Conservation (phyloP, 192 early-diverging fungal genomes). For the Mortierella hygrophila region DNA sequence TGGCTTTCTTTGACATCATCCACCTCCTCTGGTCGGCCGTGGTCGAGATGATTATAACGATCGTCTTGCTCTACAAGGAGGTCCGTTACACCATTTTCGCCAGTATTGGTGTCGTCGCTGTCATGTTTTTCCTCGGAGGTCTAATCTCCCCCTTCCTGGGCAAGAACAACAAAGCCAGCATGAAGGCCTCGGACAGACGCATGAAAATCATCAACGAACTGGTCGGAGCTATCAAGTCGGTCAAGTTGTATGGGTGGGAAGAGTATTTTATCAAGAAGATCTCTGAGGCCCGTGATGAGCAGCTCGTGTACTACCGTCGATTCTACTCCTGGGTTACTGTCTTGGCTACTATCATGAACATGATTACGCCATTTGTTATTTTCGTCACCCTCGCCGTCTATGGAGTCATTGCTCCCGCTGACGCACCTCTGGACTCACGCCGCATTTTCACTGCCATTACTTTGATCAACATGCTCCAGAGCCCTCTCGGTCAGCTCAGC, state of each 20-base stretch:
- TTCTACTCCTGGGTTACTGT: constrained; percentile 28
- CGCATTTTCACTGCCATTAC: constrained; percentile 81
- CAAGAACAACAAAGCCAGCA: constrained; percentile 3
- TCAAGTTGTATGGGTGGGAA: constrained; percentile 84
- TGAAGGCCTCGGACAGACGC: constrained; percentile 63
- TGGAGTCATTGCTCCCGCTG: constrained; percentile 15
- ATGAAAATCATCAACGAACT: constrained; percentile 80
- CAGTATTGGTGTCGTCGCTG: constrained; percentile 33
- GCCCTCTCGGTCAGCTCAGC: constrained; percentile 75
- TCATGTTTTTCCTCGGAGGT: background rate
- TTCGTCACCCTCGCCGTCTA: constrained; percentile 57
- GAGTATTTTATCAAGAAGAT: constrained; percentile 53
- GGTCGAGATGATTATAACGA: constrained; percentile 32
- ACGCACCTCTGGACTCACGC: constrained; percentile 62
- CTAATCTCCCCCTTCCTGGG: constrained; percentile 1
- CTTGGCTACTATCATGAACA: constrained; percentile 19
- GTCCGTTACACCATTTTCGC: constrained; percentile 50
- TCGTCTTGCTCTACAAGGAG: constrained; percentile 33
- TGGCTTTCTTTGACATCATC: constrained; percentile 18
- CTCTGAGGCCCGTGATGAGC: constrained; percentile 32
- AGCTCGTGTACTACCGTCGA: constrained; percentile 39
- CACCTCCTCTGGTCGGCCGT: constrained; percentile 43
- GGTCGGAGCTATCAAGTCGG: constrained; percentile 72
- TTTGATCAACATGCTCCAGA: constrained; percentile 83
- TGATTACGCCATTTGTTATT: constrained; percentile 53